Conservation (phyloP, 352 stramenopile genomes). For the Nothophytophthora sp. region DNA sequence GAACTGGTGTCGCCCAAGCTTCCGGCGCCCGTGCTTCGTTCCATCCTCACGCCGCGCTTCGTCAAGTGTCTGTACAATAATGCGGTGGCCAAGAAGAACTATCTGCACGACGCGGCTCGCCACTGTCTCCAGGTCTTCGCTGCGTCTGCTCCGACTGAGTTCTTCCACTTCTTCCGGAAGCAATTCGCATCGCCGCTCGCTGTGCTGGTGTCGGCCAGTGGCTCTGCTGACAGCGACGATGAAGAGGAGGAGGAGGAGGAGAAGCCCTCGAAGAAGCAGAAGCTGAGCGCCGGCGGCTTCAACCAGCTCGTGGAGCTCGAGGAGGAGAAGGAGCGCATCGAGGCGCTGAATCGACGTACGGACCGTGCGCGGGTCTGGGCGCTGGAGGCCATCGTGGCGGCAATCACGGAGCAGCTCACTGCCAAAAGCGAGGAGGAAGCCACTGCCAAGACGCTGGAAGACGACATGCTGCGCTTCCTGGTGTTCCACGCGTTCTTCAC, state of each 20-base stretch:
- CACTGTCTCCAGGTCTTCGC: conserved; percentile 71
- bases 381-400: conserved; percentile 59
- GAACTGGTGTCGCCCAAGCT: conserved; percentile 65
- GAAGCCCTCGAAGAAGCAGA: conserved; percentile 37
- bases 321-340: conserved; percentile 76
- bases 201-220: conserved; percentile 47
- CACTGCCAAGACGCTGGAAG: conserved; percentile 25
- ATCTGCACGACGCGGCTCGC: conserved; percentile 76
- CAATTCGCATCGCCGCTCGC: conserved; percentile 67
- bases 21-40: conserved; percentile 44
- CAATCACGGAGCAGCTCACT: conserved; percentile 45
- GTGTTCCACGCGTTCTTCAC: conserved; percentile 74
- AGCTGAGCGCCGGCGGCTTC: conserved; percentile 51
- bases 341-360: conserved; percentile 47
- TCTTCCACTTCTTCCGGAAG: conserved; percentile 71
- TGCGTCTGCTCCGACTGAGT: conserved; percentile 48
- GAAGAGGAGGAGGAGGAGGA: conserved; percentile 36
- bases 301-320: conserved; percentile 74
- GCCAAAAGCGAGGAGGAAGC: conserved; percentile 16
- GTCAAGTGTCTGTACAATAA: conserved; percentile 88
- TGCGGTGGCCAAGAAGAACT: conserved; percentile 76
- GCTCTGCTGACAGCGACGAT: conserved; percentile 41
- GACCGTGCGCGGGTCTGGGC: conserved; percentile 77
- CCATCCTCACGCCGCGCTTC: conserved; percentile 74
- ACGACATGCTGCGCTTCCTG: conserved; percentile 61